phyloP scores from a whole-genome alignment of 176 grass and related monocot species.

The Triticum turgidum region DNA sequence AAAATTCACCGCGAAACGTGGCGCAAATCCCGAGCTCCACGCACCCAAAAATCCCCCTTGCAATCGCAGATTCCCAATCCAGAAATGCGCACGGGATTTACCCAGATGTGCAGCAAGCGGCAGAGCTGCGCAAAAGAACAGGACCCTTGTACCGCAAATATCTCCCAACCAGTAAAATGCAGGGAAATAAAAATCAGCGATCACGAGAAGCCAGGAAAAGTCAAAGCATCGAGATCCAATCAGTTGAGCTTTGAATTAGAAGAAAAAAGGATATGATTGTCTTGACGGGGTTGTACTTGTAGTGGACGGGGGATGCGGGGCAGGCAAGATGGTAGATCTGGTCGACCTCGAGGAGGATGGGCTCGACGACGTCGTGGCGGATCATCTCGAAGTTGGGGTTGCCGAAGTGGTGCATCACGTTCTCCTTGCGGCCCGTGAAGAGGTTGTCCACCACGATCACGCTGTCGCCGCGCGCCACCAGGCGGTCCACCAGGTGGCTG shows the following conservation, averaged over 20 bases:
- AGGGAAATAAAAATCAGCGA: neutral
- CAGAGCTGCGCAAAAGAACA: conserved; percentile 9
- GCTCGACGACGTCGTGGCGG: conserved; percentile 97
- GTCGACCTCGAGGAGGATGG: conserved; percentile 92
- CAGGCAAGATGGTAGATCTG: conserved; percentile 99
- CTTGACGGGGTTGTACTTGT: conserved; percentile 98
- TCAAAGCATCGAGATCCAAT: conserved; percentile 4
- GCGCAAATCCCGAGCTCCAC: conserved; percentile 35
- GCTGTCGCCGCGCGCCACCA: conserved; percentile 74
- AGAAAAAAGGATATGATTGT: conserved; percentile 94
- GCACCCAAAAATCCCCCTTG: conserved; percentile 17
- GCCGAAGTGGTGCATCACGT: conserved; percentile 78
- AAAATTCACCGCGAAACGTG: conserved; percentile 38
- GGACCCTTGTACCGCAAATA: neutral
- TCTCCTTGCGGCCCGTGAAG: conserved; percentile 94
- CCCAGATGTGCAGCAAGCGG: neutral
- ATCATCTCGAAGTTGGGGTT: conserved; percentile 94
- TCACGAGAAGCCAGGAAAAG: neutral
- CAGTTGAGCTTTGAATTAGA: neutral
- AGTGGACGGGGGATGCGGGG: conserved; percentile 91
- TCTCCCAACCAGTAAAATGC: conserved; percentile 6
- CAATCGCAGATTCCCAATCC: conserved; percentile 27
- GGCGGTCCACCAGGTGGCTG: conserved; percentile 85
- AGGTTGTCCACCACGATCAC: conserved; percentile 98
- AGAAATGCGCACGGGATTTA: conserved; percentile 1